Evolutionary conservation across 2,329 filamentous ascomycete genomes (phyloP).

Genomic region (Aureobasidium subglaciale): DNA sequence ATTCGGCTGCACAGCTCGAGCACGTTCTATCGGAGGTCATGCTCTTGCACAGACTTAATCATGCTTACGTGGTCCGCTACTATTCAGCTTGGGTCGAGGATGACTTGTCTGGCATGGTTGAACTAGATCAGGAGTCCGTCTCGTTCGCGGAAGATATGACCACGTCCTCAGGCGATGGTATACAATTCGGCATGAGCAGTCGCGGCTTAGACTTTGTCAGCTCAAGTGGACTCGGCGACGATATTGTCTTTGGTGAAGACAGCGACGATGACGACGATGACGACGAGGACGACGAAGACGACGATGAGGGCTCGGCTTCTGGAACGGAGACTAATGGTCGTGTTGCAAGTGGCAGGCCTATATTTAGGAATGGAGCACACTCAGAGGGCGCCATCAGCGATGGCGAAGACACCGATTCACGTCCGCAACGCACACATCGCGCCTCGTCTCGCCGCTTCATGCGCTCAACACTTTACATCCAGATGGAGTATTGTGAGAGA

Average conservation of each 20-base stretch:
- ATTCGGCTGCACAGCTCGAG: slow-evolving; percentile 62
- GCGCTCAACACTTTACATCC: slow-evolving; percentile 82
- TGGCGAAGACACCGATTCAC: slow-evolving; percentile 6
- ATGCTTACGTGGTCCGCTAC: slow-evolving; percentile 82
- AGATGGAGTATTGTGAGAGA: slow-evolving; percentile 98
- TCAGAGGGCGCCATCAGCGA: slow-evolving; percentile 10
- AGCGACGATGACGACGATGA: slow-evolving; percentile 38
- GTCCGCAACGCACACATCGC: slow-evolving; percentile 38
- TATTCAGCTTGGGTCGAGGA: slow-evolving; percentile 94
- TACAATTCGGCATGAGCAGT: slow-evolving; percentile 49
- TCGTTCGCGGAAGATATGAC: slow-evolving; percentile 2
- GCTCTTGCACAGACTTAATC: slow-evolving; percentile 83
- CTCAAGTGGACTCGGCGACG: slow-evolving; percentile 62
- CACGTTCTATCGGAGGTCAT: slow-evolving; percentile 81
- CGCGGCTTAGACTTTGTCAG: slow-evolving; percentile 90
- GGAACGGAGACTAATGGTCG: slow-evolving; percentile 18
- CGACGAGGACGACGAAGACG: slow-evolving; percentile 36
- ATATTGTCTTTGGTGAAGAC: slow-evolving; percentile 69
- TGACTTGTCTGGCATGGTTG: slow-evolving; percentile 24
- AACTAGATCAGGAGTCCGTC: slow-evolving; percentile 9
- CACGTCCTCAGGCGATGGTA: slow-evolving; percentile 1
- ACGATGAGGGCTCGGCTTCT: slow-evolving; percentile 30
- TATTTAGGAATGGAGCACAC: not conserved
- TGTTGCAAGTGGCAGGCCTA: not conserved
- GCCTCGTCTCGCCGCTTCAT: slow-evolving; percentile 41